Evolutionary conservation across 352 stramenopile genomes (phyloP), one percentile per base, ranked within the genome.

Genomic region (Pythium vanterpoolii): DNA sequence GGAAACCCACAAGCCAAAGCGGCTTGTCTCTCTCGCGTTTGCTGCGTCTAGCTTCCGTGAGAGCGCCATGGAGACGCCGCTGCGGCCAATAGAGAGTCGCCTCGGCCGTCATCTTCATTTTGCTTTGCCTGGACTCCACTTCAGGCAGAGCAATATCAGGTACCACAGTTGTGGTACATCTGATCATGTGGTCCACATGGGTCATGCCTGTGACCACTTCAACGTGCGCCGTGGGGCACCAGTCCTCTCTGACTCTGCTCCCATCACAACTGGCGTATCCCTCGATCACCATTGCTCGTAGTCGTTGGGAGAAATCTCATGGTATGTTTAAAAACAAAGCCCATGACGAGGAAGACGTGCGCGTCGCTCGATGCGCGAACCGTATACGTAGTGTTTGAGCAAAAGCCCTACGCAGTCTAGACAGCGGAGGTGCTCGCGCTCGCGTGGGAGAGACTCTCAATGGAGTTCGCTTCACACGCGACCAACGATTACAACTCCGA

Each of bases 21-120:
- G 10, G 34, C 34, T 21, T n/a, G 8, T n/a, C 34, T 5, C 34
- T 28, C 0, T 34, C 18, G 16, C 6, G 5, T 11, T 1, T 3
- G 14, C 34, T 19, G 31, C 39, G 21, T 30, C 1, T 31, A 3
- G 30, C 28, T 10, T 19, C 33, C 21, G 24, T 14, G 1, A 53
- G 33, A 14, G 24, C 60, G 13, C 4, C 51, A 8, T 56, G 45
- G 28, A 64, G 44, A 13, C 43, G 40, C 33, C 39, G 51, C 48
- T 71, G 64, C 24, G 78, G 76, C 76, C 76, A 86, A 53, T 80
- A 88, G 11, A 60, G n/a, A 39, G 62, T 71, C 52, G 11, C 36
- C 16, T 42, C 19, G 21, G 18, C 4, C 28, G 28, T 14, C 51
- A 59, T 47, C 9, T 9, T 47, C 23, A 33, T 33, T 18, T 23